These are phyloP conservation scores for Hymenochaete sp. DNA, from an alignment of 1,284 basidiomycete genomes.

Conservation along the genomic window DNA sequence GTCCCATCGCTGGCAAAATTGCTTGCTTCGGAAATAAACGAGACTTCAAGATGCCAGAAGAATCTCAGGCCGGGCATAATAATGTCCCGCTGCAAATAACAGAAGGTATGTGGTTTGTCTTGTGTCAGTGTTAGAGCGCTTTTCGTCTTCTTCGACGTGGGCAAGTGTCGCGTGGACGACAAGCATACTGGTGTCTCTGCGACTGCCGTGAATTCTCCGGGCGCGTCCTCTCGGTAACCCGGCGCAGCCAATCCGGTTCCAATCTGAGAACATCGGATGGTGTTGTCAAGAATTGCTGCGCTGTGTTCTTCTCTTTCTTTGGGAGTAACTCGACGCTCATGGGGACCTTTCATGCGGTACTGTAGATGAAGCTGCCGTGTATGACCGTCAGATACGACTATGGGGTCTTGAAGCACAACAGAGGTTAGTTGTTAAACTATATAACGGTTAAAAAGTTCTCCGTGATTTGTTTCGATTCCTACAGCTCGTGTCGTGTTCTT, in stretches of 20 bases:
- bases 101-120: conserved; percentile 28
- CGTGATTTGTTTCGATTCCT: conserved; percentile 5
- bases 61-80: conserved; percentile 23
- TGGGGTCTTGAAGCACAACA: conserved; percentile 99
- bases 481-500: conserved; percentile 15
- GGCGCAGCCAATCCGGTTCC: too few relatives aligned
- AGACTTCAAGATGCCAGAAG: conserved; percentile 17
- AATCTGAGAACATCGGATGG: too few relatives aligned
- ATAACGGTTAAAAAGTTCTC: neutral
- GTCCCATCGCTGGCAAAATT: too few relatives aligned
- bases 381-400: conserved; percentile 94
- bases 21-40: too few relatives aligned
- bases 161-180: too few relatives aligned
- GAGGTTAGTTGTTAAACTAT: conserved; percentile 42
- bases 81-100: conserved; percentile 30
- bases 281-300: conserved; percentile 2
- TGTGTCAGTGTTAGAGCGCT: neutral
- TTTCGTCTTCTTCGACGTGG: neutral
- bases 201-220: conserved; percentile 15
- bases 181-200: too few relatives aligned
- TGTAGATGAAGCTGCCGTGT: conserved; percentile 76
- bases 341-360: conserved; percentile 1
- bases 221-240: too few relatives aligned
- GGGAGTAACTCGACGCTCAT: neutral
- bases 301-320: conserved; percentile 3